Evolutionary conservation across 495 filamentous ascomycete genomes (phyloP).

Genomic region (Lindgomyces ingoldianus): DNA sequence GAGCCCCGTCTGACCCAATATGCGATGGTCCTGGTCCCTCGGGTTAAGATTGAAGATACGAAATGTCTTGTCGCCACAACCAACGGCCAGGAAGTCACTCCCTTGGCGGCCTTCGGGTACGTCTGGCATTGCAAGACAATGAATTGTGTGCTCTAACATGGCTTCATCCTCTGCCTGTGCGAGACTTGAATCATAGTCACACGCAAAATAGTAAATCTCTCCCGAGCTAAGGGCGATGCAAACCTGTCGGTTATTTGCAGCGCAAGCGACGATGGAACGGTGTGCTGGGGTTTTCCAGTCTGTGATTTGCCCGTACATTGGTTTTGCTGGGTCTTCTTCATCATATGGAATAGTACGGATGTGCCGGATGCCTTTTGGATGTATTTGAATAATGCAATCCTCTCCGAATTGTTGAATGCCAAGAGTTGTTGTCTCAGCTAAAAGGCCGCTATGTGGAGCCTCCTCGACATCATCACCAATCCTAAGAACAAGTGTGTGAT

Average conservation of each 20-base stretch:
- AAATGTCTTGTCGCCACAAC: constrained; percentile 94
- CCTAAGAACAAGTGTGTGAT: constrained; percentile 79
- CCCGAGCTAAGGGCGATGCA: constrained; percentile 90
- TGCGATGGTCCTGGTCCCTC: constrained; percentile 62
- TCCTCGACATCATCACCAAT: constrained; percentile 97
- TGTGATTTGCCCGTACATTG: constrained; percentile 63
- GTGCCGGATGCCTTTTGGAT: constrained; percentile 90
- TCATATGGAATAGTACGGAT: constrained; percentile 60
- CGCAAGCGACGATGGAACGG: constrained; percentile 91
- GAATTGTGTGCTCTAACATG: constrained; percentile 95
- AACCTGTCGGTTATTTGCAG: constrained; percentile 90
- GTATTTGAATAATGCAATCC: constrained; percentile 89
- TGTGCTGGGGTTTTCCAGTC: constrained; percentile 94
- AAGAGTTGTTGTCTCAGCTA: constrained; percentile 81
- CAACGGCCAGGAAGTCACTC: constrained; percentile 89
- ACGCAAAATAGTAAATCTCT: constrained; percentile 97
- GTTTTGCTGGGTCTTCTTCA: constrained; percentile 42
- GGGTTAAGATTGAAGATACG: constrained; percentile 88
- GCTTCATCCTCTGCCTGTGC: constrained; percentile 95
- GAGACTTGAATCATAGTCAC: constrained; percentile 85
- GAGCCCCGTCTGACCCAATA: constrained; percentile 84
- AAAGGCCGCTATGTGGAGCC: constrained; percentile 87
- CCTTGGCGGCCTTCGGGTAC: constrained; percentile 85
- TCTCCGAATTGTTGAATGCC: constrained; percentile 93
- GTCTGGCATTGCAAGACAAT: constrained; percentile 87